Conservation (phyloP, 495 filamentous ascomycete genomes). For the Penicillium herquei region DNA sequence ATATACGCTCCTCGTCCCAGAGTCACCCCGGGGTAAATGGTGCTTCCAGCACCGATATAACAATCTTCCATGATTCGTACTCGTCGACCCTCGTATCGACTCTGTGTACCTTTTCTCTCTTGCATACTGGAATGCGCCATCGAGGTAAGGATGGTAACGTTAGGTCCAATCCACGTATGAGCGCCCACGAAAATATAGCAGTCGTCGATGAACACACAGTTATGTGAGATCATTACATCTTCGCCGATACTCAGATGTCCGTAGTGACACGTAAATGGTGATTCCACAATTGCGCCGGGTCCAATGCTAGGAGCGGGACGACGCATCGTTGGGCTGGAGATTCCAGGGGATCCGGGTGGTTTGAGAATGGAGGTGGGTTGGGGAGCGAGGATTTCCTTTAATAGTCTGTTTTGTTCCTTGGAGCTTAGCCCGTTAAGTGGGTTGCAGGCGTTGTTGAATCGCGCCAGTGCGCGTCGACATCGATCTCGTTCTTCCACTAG, state of each 20-base stretch:
- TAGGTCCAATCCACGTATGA: constrained; percentile 76
- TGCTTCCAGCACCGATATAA: constrained; percentile 82
- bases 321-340: constrained; percentile 6
- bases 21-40: constrained; percentile 65
- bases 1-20: constrained; percentile 44
- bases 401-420: constrained; percentile 75
- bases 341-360: constrained; percentile 40
- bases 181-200: constrained; percentile 72
- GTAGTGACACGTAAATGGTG: constrained; percentile 92
- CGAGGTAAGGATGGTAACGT: constrained; percentile 81
- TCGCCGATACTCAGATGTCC: constrained; percentile 88
- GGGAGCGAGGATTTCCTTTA: constrained; percentile 67
- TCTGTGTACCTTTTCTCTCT: constrained; percentile 69
- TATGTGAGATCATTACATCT: constrained; percentile 79
- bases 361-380: constrained; percentile 42
- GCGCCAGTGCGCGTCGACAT: constrained; percentile 79
- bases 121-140: constrained; percentile 75
- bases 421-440: constrained; percentile 71
- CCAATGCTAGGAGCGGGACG: constrained; percentile 49
- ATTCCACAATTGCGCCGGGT: constrained; percentile 75
- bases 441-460: constrained; percentile 88
- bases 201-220: constrained; percentile 85
- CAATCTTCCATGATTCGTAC: constrained; percentile 87
- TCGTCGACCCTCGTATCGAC: constrained; percentile 66
- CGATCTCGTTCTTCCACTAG: constrained; percentile 82